Evolutionary conservation across 306 rosid genomes (phyloP).

Genomic region (Quercus parvula): DNA sequence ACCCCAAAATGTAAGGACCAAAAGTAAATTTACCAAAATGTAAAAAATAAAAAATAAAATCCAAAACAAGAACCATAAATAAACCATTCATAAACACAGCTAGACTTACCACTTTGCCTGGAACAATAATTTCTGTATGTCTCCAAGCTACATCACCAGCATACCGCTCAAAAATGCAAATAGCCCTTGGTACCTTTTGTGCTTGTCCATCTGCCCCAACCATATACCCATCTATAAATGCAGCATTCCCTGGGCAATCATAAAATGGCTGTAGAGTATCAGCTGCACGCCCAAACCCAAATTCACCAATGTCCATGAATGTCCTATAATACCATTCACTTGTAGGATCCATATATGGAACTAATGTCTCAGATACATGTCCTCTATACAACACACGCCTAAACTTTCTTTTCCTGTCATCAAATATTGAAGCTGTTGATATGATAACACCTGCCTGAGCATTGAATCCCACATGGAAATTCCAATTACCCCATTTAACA

Average conservation of each 20-base stretch:
- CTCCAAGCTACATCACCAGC: slow-evolving; percentile 78
- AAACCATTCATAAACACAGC: background rate
- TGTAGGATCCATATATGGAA: slow-evolving; percentile 82
- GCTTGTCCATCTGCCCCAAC: slow-evolving; percentile 59
- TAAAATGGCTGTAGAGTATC: slow-evolving; percentile 51
- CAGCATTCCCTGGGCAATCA: slow-evolving; percentile 76
- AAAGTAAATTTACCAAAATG: too few species aligned
- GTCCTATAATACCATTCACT: slow-evolving; percentile 81
- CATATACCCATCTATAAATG: slow-evolving; percentile 64
- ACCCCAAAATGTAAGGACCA: too few species aligned
- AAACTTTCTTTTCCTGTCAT: slow-evolving; percentile 32
- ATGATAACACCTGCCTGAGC: slow-evolving; percentile 73
- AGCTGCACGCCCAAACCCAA: slow-evolving; percentile 80
- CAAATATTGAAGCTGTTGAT: slow-evolving; percentile 80
- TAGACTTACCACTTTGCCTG: slow-evolving; percentile 49
- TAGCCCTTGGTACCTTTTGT: slow-evolving; percentile 60
- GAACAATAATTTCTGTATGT: slow-evolving; percentile 80
- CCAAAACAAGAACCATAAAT: background rate
- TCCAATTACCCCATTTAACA: slow-evolving; percentile 78
- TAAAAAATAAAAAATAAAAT: background rate
- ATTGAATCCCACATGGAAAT: slow-evolving; percentile 73
- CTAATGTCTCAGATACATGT: slow-evolving; percentile 79
- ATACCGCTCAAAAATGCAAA: slow-evolving; percentile 72
- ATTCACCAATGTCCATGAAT: slow-evolving; percentile 83
- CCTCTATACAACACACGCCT: slow-evolving; percentile 76